phyloP scores from a whole-genome alignment of 1,139 yeast genomes.

The Candida frijolesensis region DNA sequence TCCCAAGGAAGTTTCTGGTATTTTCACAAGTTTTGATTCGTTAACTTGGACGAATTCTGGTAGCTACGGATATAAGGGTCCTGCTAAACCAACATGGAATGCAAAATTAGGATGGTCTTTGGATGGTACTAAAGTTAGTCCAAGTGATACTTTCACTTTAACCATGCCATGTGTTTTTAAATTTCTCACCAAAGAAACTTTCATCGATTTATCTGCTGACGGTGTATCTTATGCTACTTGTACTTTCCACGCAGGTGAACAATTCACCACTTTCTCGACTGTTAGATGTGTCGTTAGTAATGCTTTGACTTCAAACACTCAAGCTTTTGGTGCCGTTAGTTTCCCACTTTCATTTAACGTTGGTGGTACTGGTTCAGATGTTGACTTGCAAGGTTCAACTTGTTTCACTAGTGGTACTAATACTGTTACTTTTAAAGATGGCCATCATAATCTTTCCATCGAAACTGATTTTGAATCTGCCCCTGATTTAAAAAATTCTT shows the following conservation, averaged over 20 bases:
- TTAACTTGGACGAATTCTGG: constrained; percentile 9
- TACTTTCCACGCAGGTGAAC: constrained; percentile 23
- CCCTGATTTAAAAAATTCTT: background rate
- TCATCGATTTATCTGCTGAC: constrained; percentile 21
- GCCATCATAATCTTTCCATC: constrained; percentile 16
- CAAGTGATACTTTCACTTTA: constrained; percentile 31
- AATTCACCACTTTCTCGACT: constrained; percentile 23
- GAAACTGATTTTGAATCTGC: constrained; percentile 4
- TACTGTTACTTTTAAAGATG: constrained; percentile 25
- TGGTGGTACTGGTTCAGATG: constrained; percentile 21
- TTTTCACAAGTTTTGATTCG: constrained; percentile 10
- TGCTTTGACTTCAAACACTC: constrained; percentile 8
- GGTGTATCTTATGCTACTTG: constrained; percentile 32
- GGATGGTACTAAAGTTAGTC: constrained; percentile 17
- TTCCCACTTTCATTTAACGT: constrained; percentile 28
- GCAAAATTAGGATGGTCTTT: constrained; percentile 27
- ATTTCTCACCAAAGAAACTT: constrained; percentile 19
- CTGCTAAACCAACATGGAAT: constrained; percentile 25
- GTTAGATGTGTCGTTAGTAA: constrained; percentile 27
- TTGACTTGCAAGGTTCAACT: constrained; percentile 21
- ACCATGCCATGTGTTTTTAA: constrained; percentile 28
- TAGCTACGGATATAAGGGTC: constrained; percentile 10
- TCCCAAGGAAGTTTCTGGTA: constrained; percentile 6
- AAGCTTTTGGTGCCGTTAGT: constrained; percentile 20
- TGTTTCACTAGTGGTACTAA: constrained; percentile 23